Base-by-base conservation (phyloP, 208 protist genomes). In the Lotmaria passim region DNA sequence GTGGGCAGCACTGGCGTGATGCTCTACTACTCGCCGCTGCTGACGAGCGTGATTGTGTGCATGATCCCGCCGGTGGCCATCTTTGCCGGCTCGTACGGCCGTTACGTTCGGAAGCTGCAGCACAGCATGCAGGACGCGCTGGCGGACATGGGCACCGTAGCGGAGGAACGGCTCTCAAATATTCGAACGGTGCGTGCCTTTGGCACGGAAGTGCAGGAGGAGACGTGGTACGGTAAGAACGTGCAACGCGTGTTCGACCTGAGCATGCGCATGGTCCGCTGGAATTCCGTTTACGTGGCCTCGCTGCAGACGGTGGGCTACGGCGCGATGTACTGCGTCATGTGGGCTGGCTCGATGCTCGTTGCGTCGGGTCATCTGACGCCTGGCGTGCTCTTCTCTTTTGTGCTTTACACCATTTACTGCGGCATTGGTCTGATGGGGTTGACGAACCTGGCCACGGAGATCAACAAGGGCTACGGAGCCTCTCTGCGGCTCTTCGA, bases 321-420 rank as follows among this genome's bases (percentile, higher is more conserved):
- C 69, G 84, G 85, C 44, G 89, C 87, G 14, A 81, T 94, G 78
- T 93, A 93, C 76, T 81, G 85, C 66, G 79, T 96, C 64, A 86
- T 95, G 74, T 96, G 88, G 88, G 90, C 89, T 4, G 92, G 92
- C 59, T 93, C 87, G 19, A 82, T 95, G 80, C 85, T 94, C 48
- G 88, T 96, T 26, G 79, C 90, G 21, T 81, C 82, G 3, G 84
- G 82, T 21, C 70, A 79, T 43, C 69, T 97, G 21, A 87, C 93
- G 26, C 78, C 90, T 14, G 93, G 93, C 15, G 48, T 88, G 7
- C 83, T 97, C 57, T 95, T 95, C 60, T 94, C 88, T n/a, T 95
- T 97, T 50, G 78, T 96, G 51, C 75, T 97, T 3, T 96, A 97
- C 69, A 93, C 87, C 7, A 79, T 97, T 23, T 97, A 95, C 82